Conservation (phyloP, 169 alveolate species). For the Theileria luwenshuni region DNA sequence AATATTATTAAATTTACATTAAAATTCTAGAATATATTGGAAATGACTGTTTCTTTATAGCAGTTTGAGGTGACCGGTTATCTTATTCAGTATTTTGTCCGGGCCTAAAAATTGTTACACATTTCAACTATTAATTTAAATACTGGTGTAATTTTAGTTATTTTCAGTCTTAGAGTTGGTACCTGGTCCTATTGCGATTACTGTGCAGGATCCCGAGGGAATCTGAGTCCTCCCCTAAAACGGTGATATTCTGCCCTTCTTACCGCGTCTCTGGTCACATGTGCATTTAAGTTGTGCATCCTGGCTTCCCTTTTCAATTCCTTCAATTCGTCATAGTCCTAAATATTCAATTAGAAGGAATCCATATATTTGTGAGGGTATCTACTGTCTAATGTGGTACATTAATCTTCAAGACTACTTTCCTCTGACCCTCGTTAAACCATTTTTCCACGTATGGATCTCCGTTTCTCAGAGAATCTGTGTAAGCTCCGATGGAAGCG, state of each 20-base stretch:
- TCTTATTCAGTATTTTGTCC: slow-evolving; percentile 68
- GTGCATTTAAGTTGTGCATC: slow-evolving; percentile 34
- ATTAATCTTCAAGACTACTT: slow-evolving; percentile 57
- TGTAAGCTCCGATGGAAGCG: slow-evolving; percentile 86
- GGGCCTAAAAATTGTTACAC: slow-evolving; percentile 63
- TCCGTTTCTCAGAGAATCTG: slow-evolving; percentile 30
- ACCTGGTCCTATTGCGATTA: slow-evolving; percentile 92
- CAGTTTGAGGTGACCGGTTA: slow-evolving; percentile 78
- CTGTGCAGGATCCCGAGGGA: slow-evolving; percentile 89
- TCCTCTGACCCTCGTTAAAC: slow-evolving; percentile 60
- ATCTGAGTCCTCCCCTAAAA: slow-evolving; percentile 89
- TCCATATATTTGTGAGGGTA: neutral
- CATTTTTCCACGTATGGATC: slow-evolving; percentile 53
- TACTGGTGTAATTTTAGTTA: neutral
- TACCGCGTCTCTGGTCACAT: slow-evolving; percentile 66
- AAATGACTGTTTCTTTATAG: slow-evolving; percentile 32
- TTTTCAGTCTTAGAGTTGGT: neutral
- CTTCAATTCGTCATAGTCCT: slow-evolving; percentile 65
- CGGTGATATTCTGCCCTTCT: neutral
- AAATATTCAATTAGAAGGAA: neutral
- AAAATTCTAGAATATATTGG: neutral
- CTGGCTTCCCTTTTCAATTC: slow-evolving; percentile 39
- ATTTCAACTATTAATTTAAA: neutral
- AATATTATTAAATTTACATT: neutral
- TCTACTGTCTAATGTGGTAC: slow-evolving; percentile 26